Evolutionary conservation across 2,329 filamentous ascomycete species (phyloP), one percentile per base, ranked within the genome.

Genomic region (Arthrinium phaeospermum): DNA sequence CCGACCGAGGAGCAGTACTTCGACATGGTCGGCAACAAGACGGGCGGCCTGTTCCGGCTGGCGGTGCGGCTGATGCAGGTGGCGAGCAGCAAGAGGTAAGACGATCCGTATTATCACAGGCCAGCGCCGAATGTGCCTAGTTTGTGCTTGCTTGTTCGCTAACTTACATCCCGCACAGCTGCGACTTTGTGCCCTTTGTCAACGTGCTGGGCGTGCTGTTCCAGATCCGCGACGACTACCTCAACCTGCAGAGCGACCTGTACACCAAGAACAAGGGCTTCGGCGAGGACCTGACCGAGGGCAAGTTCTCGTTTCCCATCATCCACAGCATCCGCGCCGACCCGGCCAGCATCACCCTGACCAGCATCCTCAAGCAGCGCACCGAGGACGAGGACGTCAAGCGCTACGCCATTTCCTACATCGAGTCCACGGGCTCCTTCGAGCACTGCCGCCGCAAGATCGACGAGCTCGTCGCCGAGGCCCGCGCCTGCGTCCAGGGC

Each of bases 251-350:
- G 46, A 90, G 87, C 27, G 85, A 84, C 24, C 87, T 91, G 78
- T 98, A 98, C 86, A 91, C 91, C 47, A 86, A 92, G 75, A 96
- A 97, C 83, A 98, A 98, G 85, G 96, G 96, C 68, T 89, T 98
- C 77, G 97, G 94, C 82, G 96, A 98, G 85, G 96, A 98, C 83
- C 85, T 98, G 77, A 98, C 95, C 0, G 96, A 98, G 85, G 96
- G 96, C 75, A 98, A 98, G 87, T 98, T 98, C 85, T 96, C 93
- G 37, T 98, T 98, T 81, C 95, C 95, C 49, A 92, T 98, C 78
- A 98, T 98, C 78, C 96, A 98, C 84, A 93, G 93, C 81, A 97
- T 98, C 77, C 93, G 93, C 73, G 85, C 92, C 72, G 90, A 95
- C 80, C 93, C 90, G 24, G 83, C 85, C 44, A 93, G 95, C 80